Base-by-base conservation (phyloP, 2,329 filamentous ascomycete species). In the Botrytis aclada region DNA sequence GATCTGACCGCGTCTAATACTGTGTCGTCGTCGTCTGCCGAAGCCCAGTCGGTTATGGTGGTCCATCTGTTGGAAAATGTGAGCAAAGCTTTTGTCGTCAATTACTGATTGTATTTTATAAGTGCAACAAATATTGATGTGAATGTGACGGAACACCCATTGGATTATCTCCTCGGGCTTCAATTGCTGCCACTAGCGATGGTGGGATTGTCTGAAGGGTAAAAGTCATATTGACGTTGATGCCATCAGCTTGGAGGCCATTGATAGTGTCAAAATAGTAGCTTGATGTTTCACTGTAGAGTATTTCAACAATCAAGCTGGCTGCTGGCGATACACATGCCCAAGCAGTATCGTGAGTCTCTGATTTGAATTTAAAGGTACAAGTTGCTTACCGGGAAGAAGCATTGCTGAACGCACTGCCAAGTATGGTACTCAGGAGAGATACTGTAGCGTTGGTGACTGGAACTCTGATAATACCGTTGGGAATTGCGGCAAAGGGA, bases 231-330 rank as follows among this genome's bases (percentile, higher is more conserved):
- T 70, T 61, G 12, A 61, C 22, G 8, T 61, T n/a, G 6, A 70
- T 14, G 32, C 16, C 22, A 32, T 70, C 37, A 6, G 54, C 22
- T n/a, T 61, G 67, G 10, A 61, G 56, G 39, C 29, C 7, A 37
- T 70, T 61, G n/a, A 61, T 32, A 16, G 54, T 70, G 45, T 70
- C 67, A 18, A 61, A 32, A 45, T 61, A 70, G 37, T 39, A 61
- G 20, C n/a, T 45, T 34, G 39, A 47, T n/a, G 29, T 70, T 60
- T 70, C 67, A 61, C 39, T 47, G 8, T 70, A 62, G 1, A 70
- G 56, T 12, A 10, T 70, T 12, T 45, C 39, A 20, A 51, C 56
- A 25, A 61, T 70, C 29, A 70, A 37, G 43, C 41, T 70, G 8
- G 67, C 29, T 5, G 67, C 54, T 34, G 56, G 20, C 29, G 41